Conservation (phyloP, 306 rosid genomes). For the Quercus parvula region DNA sequence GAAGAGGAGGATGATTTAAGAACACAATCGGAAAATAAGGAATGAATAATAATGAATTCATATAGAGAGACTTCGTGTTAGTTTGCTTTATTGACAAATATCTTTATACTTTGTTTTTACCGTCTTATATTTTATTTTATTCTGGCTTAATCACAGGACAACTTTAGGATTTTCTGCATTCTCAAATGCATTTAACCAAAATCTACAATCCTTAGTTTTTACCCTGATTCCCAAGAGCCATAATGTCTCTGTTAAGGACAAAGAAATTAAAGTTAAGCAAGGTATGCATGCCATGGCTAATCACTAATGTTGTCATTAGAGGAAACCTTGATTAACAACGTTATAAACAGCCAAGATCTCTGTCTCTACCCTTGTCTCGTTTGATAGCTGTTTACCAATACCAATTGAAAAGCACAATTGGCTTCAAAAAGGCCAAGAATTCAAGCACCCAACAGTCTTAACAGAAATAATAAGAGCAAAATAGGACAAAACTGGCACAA, state of each 20-base stretch:
- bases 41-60: not conserved
- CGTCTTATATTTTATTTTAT: no score
- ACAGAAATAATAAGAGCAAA: constrained; percentile 12
- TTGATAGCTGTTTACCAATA: not conserved
- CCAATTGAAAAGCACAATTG: not conserved
- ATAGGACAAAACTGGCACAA: constrained; percentile 6
- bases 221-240: no score
- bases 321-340: not conserved
- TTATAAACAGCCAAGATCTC: not conserved
- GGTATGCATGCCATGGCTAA: not conserved
- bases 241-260: not conserved
- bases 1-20: not conserved
- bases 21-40: not conserved
- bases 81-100: not conserved
- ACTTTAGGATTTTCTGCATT: not conserved
- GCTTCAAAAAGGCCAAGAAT: constrained; percentile 9
- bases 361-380: not conserved
- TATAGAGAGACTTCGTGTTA: not conserved
- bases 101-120: not conserved
- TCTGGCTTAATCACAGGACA: no score
- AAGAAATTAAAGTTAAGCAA: not conserved
- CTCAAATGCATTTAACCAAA: not conserved
- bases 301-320: not conserved
- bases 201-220: not conserved
- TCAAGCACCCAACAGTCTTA: not conserved